Evolutionary conservation across 2,329 filamentous ascomycete genomes (phyloP), one percentile per base, ranked within the genome.

Genomic region (Dryadomyces quercus-mongolicae): DNA sequence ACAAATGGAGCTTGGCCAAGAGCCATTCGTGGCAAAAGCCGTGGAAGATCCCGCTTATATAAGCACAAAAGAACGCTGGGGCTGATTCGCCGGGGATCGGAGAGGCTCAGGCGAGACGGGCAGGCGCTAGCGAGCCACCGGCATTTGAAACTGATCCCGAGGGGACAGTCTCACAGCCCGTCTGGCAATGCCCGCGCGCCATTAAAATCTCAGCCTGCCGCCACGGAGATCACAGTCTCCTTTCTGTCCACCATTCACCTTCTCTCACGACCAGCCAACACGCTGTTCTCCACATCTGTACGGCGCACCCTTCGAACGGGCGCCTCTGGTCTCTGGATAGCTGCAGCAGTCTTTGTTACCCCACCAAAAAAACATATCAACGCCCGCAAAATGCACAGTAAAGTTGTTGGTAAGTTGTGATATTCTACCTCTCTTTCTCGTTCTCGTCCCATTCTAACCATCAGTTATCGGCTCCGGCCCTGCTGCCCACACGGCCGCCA

Each of bases 401-500:
- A 92, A 72, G 85, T 96, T 65, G 87, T 96, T 67, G 89, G 85
- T 88, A 78, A 67, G 83, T 55, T 1, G 15, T 56, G n/a, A n/a
- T n/a, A n/a, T n/a, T n/a, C n/a, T n/a, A n/a, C 21, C 12, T 31
- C 22, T 10, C 21, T 20, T 31, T 60, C 53, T 54, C 40, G 51
- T 45, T 31, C 46, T 54, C 52, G 51, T 59, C 60, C 56, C 57
- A n/a, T 59, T 15, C 36, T 42, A 18, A 38, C 22, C 2, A 12
- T n/a, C 55, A 83, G 80, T 90, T 66, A 86, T 88, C 73, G 91
- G 93, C 75, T 98, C 93, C 59, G 93, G 93, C 75, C 93, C 93
- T 59, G 93, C 91, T 63, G 93, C 91, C 71, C 93, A 98, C 75
- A 98, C 93, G 49, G 93, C 93, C 58, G 93, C 93, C 69, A 84